Base-by-base conservation (phyloP, 2,329 filamentous ascomycete species). In the Aspergillus novofumigatus region DNA sequence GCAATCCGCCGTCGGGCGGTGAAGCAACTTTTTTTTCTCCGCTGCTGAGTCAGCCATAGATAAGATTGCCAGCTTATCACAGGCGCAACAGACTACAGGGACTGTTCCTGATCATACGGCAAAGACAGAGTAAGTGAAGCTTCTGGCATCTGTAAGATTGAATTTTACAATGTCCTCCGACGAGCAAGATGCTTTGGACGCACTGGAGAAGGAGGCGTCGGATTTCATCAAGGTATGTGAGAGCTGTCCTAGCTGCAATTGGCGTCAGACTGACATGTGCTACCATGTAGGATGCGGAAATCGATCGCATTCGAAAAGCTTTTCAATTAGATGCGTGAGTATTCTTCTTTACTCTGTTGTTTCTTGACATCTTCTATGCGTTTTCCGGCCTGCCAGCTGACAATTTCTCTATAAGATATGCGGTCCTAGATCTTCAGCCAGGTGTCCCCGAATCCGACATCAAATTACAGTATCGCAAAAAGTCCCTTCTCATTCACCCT, bases 401-500 rank as follows among this genome's bases (percentile, higher is more conserved):
- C 23, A 26, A 28, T 8, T 26, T 20, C 17, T 25, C 10, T 28
- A 9, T 41, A 60, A 90, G 87, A 66, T 99, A 99, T 75, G 91
- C 93, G 52, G 91, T 99, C 51, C 87, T 99, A 49, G 94, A 95
- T 74, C 89, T 99, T 49, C 92, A 96, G 73, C 94, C 94, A 3
- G 94, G 94, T 71, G 91, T 97, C 21, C 86, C 94, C 55, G 93
- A 97, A 67, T 92, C 91, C 58, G 94, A 97, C 78, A 97, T 99
- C 81, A 97, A 97, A 78, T 81, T 88, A 66, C 85, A 85, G 65
- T 99, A 97, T 79, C 92, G 94, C 80, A 92, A 91, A 69, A 97
- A 97, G 77, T 99, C 94, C n/a, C 87, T 99, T 56, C 86, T 99
- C 51, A 97, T 99, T 79, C 94, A 99, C 80, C 94, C 94, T 6